Conservation (phyloP, 441 rosid genomes). For the Raphanus hybrid region DNA sequence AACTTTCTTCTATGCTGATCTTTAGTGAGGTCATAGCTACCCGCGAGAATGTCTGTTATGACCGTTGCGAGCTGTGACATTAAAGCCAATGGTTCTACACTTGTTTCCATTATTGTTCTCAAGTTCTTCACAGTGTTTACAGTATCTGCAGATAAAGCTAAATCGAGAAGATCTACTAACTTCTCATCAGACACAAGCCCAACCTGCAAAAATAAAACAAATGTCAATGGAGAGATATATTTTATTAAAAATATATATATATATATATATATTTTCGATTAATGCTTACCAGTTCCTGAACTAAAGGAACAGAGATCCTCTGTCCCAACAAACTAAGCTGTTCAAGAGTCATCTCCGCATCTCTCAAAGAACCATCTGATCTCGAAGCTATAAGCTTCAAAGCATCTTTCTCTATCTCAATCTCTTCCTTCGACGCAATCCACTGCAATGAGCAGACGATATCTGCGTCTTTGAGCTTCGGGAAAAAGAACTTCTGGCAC, state of each 20-base stretch:
- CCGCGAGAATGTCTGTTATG: constrained; percentile 94
- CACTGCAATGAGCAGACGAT: constrained; percentile 77
- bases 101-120: constrained; percentile 93
- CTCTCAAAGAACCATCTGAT: constrained; percentile 97
- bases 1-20: constrained; percentile 82
- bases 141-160: constrained; percentile 98
- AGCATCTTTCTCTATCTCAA: constrained; percentile 88
- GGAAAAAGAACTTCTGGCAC: constrained; percentile 98
- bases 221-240: too few species aligned
- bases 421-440: constrained; percentile 83
- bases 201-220: constrained; percentile 35
- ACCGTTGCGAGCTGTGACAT: constrained; percentile 99
- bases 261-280: too few species aligned
- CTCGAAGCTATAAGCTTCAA: constrained; percentile 93
- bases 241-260: too few species aligned
- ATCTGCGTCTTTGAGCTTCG: constrained; percentile 94
- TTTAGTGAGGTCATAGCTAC: constrained; percentile 84
- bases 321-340: constrained; percentile 94
- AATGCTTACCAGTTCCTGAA: constrained; percentile 84
- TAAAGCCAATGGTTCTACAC: constrained; percentile 94
- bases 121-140: constrained; percentile 89
- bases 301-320: constrained; percentile 81
- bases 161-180: constrained; percentile 93
- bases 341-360: constrained; percentile 98
- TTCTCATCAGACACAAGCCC: too few species aligned